These are phyloP conservation scores for Xylariaceae sp. DNA, from an alignment of 2,329 filamentous ascomycete species.

Conservation along the genomic window DNA sequence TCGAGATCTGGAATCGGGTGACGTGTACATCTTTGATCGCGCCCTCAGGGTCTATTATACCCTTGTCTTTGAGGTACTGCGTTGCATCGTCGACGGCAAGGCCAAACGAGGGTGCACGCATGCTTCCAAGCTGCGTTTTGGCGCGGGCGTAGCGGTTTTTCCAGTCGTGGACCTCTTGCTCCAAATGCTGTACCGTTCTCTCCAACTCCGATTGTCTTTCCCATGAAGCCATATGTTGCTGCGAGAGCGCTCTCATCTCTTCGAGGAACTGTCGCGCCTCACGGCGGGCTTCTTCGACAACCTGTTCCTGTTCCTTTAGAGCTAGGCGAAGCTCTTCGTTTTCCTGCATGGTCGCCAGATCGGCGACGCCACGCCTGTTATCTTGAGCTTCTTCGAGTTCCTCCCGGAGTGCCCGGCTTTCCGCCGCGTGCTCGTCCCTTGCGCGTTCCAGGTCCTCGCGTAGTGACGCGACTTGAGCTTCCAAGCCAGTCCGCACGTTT, in stretches of 20 bases:
- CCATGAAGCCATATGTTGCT: constrained; percentile 70
- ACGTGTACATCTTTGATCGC: constrained; percentile 87
- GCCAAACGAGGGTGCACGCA: constrained; percentile 76
- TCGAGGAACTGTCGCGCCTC: constrained; percentile 78
- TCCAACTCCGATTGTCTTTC: constrained; percentile 78
- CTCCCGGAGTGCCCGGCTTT: constrained; percentile 57
- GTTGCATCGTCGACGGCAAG: constrained; percentile 65
- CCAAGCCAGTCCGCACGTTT: constrained; percentile 59
- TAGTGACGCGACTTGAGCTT: constrained; percentile 67
- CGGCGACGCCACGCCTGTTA: constrained; percentile 30
- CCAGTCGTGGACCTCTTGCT: constrained; percentile 84
- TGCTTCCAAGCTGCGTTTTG: constrained; percentile 78
- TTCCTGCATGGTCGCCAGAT: constrained; percentile 57
- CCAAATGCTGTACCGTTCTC: constrained; percentile 67
- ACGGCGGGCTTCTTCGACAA: constrained; percentile 79
- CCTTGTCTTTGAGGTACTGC: constrained; percentile 58
- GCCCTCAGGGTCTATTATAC: constrained; percentile 65
- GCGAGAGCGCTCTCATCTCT: constrained; percentile 84
- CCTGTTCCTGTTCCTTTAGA: constrained; percentile 67
- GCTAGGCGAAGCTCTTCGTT: constrained; percentile 64
- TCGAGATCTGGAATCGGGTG: constrained; percentile 88
- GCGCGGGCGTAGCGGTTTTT: constrained; percentile 80
- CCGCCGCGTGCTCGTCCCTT: constrained; percentile 60
- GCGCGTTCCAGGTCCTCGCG: constrained; percentile 73
- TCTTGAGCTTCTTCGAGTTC: constrained; percentile 54